Percentiles rank a stretch among this genome's conserved stretches.
phyloP scores from a whole-genome alignment of 2,329 filamentous ascomycete genomes.

The Penicillium polonicum region DNA sequence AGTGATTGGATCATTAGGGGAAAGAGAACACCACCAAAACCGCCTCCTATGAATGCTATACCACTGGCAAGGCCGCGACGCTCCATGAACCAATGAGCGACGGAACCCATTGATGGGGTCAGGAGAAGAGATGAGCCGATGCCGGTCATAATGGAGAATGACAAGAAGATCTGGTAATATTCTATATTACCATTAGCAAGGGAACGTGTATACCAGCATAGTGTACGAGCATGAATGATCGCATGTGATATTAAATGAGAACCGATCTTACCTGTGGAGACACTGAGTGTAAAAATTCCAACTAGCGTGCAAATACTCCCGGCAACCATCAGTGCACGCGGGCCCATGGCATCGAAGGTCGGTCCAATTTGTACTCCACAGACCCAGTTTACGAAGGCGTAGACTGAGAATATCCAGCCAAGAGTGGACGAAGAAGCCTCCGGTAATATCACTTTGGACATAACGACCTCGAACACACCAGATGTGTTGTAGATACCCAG shows the following conservation, averaged over 20 bases:
- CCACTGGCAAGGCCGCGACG: neutral
- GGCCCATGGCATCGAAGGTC: neutral
- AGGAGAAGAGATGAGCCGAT: neutral
- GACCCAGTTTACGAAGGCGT: neutral
- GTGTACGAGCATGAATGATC: neutral
- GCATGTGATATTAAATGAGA: neutral
- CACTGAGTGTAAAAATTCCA: neutral
- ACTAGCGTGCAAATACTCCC: neutral
- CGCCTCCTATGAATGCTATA: neutral
- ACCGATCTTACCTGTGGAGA: neutral
- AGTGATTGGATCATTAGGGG: conserved; percentile 33
- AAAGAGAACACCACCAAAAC: conserved; percentile 31
- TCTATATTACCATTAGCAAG: neutral
- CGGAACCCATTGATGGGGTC: neutral
- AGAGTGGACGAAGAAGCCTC: conserved; percentile 3
- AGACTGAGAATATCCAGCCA: neutral
- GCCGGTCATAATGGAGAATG: neutral
- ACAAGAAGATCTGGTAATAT: neutral
- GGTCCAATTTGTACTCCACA: neutral
- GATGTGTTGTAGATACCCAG: conserved; percentile 10
- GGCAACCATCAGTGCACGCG: neutral
- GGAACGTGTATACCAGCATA: no score
- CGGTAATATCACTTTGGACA: conserved; percentile 16
- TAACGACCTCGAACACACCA: conserved; percentile 22
- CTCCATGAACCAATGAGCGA: neutral